Evolutionary conservation across 768 basidiomycete genomes (phyloP).

Genomic region (Boletus pseudopeckii): DNA sequence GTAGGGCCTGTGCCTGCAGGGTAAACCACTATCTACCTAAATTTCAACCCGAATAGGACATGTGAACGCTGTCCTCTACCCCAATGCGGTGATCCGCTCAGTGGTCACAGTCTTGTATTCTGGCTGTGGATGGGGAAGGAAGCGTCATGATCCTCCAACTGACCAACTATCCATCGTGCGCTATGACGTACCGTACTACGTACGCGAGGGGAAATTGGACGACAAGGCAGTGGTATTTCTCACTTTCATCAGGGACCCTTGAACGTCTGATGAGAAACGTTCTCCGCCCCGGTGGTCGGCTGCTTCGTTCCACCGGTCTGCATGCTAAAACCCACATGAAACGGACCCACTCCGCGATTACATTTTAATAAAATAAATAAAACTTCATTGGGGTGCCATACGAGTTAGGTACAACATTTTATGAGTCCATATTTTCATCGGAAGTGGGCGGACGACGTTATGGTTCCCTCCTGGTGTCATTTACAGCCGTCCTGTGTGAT

Average conservation of each 20-base stretch:
- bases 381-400: too few relatives aligned
- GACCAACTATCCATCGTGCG: not conserved
- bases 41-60: not conserved
- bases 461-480: not conserved
- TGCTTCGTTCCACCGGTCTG: not conserved
- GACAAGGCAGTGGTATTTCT: not conserved
- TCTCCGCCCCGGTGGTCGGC: not conserved
- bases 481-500: not conserved
- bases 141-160: not conserved
- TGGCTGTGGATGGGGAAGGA: not conserved
- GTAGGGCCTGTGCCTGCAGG: too few relatives aligned
- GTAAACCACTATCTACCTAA: not conserved
- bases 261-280: not conserved
- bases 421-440: not conserved
- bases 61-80: not conserved
- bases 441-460: not conserved
- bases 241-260: not conserved
- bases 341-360: not conserved
- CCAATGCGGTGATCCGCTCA: not conserved
- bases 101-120: not conserved
- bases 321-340: not conserved
- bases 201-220: not conserved
- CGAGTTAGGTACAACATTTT: not conserved
- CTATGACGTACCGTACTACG: not conserved
- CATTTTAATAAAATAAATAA: too few relatives aligned